Evolutionary conservation across 148 eudicot genomes (phyloP).

Genomic region (Gaultheria prostrata): DNA sequence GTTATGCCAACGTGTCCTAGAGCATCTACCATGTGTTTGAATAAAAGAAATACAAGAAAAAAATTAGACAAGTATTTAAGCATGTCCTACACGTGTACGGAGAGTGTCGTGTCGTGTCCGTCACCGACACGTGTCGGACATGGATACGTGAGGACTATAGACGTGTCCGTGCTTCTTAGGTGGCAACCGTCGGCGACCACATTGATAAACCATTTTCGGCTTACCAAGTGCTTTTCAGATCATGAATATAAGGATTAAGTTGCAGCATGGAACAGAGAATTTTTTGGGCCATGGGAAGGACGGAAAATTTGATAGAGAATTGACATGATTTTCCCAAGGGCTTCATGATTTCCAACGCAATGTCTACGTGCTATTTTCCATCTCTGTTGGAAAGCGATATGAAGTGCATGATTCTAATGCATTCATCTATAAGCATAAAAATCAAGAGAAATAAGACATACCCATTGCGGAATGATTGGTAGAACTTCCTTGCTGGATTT

Average conservation of each 20-base stretch:
- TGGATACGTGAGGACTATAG: too few species aligned
- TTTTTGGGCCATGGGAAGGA: background rate
- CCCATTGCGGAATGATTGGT: conserved; percentile 88
- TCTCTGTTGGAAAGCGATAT: background rate
- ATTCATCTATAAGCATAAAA: background rate
- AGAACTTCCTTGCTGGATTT: conserved; percentile 69
- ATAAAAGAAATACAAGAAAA: too few species aligned
- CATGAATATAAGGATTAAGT: background rate
- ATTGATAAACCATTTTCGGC: background rate
- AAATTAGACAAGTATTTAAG: too few species aligned
- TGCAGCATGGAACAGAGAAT: background rate
- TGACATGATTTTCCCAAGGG: background rate
- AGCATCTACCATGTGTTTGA: too few species aligned
- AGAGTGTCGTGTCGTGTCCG: too few species aligned
- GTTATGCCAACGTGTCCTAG: too few species aligned
- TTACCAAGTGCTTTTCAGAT: background rate
- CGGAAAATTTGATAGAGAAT: background rate
- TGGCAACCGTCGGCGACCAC: background rate
- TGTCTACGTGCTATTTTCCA: background rate
- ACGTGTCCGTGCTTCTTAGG: too few species aligned
- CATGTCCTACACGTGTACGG: too few species aligned
- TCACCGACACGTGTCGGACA: too few species aligned
- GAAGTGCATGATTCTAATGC: background rate
- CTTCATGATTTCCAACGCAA: background rate
- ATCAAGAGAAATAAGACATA: conserved; percentile 31